phyloP scores from a whole-genome alignment of 2,329 filamentous ascomycete species.

The Cladophialophora immunda region DNA sequence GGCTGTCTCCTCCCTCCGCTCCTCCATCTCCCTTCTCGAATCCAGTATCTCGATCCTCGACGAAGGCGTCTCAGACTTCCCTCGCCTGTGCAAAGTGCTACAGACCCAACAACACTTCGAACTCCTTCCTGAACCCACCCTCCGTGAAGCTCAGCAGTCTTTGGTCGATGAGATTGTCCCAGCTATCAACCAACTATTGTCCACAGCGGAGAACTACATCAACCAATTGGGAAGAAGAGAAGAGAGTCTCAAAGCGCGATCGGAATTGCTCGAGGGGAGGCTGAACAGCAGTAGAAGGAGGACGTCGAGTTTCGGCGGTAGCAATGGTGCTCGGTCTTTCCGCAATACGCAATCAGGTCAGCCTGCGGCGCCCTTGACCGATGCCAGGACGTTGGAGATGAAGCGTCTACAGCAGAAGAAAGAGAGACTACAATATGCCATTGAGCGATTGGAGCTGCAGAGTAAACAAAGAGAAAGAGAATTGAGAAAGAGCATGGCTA shows the following conservation, averaged over 20 bases:
- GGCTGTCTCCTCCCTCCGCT: conserved; percentile 68
- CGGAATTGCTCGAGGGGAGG: conserved; percentile 82
- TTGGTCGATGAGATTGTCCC: conserved; percentile 91
- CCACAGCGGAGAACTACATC: conserved; percentile 82
- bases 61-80: conserved; percentile 68
- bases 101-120: conserved; percentile 86
- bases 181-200: conserved; percentile 79
- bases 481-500: conserved; percentile 76
- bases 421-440: conserved; percentile 84
- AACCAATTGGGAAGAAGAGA: conserved; percentile 84
- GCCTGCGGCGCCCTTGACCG: conserved; percentile 38
- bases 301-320: conserved; percentile 32
- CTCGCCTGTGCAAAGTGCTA: conserved; percentile 68
- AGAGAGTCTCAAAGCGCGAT: conserved; percentile 81
- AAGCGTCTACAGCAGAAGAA: conserved; percentile 80
- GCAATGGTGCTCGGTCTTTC: conserved; percentile 8
- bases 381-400: conserved; percentile 65
- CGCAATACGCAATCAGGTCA: conserved; percentile 39
- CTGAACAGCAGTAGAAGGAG: conserved; percentile 57
- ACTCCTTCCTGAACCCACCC: conserved; percentile 83
- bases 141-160: conserved; percentile 81
- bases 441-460: conserved; percentile 85
- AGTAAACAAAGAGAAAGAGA: conserved; percentile 79
- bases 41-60: conserved; percentile 71
- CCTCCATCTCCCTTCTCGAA: conserved; percentile 68